Conservation (phyloP, 2,329 filamentous ascomycete species). For the Daldinia sp. region DNA sequence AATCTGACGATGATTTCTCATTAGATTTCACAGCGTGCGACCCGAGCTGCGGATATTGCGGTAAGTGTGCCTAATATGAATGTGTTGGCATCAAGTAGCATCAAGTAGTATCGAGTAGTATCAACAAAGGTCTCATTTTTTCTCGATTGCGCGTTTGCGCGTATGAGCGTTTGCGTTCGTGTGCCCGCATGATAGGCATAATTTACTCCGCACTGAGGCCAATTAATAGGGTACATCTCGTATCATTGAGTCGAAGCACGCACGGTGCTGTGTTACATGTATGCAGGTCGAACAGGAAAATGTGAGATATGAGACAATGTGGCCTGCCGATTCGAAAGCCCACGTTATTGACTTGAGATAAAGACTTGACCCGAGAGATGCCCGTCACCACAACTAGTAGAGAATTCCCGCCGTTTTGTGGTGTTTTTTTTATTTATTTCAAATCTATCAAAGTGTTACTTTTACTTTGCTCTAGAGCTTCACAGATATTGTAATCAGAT, state of each 20-base stretch:
- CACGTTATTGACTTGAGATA: background rate
- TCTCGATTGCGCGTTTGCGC: background rate
- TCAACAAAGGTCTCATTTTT: background rate
- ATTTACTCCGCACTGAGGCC: background rate
- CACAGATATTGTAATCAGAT: background rate
- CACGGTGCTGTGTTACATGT: slow-evolving; percentile 6
- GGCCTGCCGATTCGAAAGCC: slow-evolving; percentile 4
- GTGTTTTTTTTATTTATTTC: background rate
- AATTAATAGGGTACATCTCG: background rate
- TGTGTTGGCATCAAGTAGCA: slow-evolving; percentile 8
- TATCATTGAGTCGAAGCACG: background rate
- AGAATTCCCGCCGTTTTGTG: background rate
- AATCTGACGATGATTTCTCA: slow-evolving; percentile 19
- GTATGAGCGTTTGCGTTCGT: slow-evolving; percentile 7
- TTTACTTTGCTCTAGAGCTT: background rate
- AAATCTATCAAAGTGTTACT: background rate
- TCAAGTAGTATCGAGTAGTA: background rate
- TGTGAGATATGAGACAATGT: slow-evolving; percentile 18
- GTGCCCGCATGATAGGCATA: slow-evolving; percentile 6
- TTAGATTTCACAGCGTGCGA: slow-evolving; percentile 39
- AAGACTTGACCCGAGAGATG: background rate
- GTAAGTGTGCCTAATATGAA: slow-evolving; percentile 28
- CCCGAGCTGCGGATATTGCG: slow-evolving; percentile 38
- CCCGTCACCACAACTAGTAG: background rate
- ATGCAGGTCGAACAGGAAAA: slow-evolving; percentile 12